Base-by-base conservation (phyloP, 73 alveolate species). In the Uronychia binucleata region DNA sequence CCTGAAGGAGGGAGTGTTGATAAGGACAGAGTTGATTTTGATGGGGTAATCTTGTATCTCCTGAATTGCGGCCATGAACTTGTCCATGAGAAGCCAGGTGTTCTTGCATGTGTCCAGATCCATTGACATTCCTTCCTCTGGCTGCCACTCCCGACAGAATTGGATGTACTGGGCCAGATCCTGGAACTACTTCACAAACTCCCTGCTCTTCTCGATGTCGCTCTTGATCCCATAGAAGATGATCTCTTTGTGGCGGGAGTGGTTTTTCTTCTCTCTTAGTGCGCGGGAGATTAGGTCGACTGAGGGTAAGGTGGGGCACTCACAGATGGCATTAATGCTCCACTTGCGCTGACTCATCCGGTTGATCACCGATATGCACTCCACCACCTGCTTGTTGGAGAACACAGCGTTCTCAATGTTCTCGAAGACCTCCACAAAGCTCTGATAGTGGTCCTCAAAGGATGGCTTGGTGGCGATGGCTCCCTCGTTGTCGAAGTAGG, bases 1-100 rank as follows among this genome's bases (percentile, higher is more conserved):
- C 78, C 78, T 84, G n/a, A 90, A 34, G 25, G 86, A 58, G 0
- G 81, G 74, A 0, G 93, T 90, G 57, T 90, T 91, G 14, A 90
- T 77, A 5, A 84, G 74, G 33, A 90, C 75, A 0, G 84, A 80
- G 57, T 86, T 88, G 0, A 83, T 33, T 30, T 74, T 78, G 26
- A 83, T 77, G 85, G 33, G 57, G 32, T 57, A 34, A 33, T 80
- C 75, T 1, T 90, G 89, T 1, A 89, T 59, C 75, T 89, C 85
- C 31, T 85, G 87, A 34, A 89, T 78, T 80, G 75, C 57, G 28
- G 0, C 59, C n/a, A 26, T 78, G 83, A 35, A 86, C 34, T 57
- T 59, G 58, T 86, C 92, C 87, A 86, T 78, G 31, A 28, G 33
- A 0, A 59, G 82, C 92, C 92, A 86, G 26, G 87, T 79, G 30